Conservation (phyloP, 805 yeast genomes). For the Myxozyma mucilagina region DNA sequence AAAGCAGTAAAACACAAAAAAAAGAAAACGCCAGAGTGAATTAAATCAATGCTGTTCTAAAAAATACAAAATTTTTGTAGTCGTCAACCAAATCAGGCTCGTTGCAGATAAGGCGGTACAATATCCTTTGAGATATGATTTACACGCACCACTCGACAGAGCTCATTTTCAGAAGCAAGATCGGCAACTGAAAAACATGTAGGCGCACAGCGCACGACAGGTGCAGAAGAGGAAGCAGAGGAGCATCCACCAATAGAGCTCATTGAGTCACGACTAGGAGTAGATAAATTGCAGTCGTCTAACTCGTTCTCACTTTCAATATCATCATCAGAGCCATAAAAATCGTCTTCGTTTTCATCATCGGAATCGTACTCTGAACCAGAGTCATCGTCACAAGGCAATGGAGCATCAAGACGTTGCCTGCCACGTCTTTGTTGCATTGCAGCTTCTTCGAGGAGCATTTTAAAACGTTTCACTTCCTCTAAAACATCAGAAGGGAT, state of each 20-base stretch:
- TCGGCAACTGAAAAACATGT: conserved; percentile 7
- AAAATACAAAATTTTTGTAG: background rate
- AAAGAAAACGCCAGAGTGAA: background rate
- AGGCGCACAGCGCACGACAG: background rate
- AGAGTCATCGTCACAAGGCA: conserved; percentile 5
- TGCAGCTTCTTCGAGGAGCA: conserved; percentile 12
- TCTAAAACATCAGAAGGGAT: conserved; percentile 9
- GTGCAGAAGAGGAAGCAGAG: background rate
- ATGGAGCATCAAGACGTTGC: background rate
- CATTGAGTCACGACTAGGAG: background rate
- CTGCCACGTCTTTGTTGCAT: conserved; percentile 3
- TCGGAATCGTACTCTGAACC: background rate
- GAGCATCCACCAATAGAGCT: background rate
- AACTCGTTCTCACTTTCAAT: background rate
- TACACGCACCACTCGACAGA: conserved; percentile 16
- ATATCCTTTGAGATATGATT: conserved; percentile 9
- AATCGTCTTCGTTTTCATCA: conserved; percentile 8
- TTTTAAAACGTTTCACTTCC: conserved; percentile 15
- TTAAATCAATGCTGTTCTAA: background rate
- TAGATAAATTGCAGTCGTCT: background rate
- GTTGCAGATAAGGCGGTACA: conserved; percentile 14
- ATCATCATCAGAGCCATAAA: background rate
- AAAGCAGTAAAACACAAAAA: background rate
- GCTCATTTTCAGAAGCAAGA: conserved; percentile 2
- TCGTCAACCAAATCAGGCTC: background rate